Percentiles rank a stretch among this genome's conserved stretches.
These are phyloP conservation scores for Ballota nigra DNA, from an alignment of 257 asterid species.

Conservation along the genomic window DNA sequence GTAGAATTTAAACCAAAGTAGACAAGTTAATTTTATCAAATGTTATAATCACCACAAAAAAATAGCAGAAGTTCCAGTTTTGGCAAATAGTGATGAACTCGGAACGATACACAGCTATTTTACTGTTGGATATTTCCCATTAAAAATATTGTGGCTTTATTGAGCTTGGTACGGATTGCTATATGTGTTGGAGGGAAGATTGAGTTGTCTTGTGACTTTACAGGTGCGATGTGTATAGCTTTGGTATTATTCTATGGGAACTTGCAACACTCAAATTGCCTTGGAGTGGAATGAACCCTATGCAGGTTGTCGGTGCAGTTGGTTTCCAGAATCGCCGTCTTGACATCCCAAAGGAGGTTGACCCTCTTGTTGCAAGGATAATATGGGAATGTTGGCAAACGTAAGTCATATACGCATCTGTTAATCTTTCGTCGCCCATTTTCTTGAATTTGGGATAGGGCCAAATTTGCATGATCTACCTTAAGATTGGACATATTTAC, in stretches of 20 bases:
- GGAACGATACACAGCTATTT: background rate
- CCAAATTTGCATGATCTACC: background rate
- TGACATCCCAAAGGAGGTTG: slow-evolving; percentile 95
- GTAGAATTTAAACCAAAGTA: background rate
- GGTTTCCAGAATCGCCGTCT: slow-evolving; percentile 97
- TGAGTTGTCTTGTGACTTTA: slow-evolving; percentile 11
- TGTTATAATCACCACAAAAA: background rate
- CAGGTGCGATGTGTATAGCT: slow-evolving; percentile 98
- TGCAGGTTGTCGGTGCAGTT: slow-evolving; percentile 99
- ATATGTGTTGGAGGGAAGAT: background rate
- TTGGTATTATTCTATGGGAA: slow-evolving; percentile 97
- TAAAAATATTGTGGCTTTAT: background rate
- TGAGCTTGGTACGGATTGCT: background rate
- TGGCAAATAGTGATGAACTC: background rate
- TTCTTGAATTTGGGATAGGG: background rate
- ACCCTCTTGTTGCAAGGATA: slow-evolving; percentile 88
- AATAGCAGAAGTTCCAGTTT: slow-evolving; percentile 1
- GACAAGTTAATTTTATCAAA: background rate
- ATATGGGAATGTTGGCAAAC: slow-evolving; percentile 99
- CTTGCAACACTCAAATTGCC: slow-evolving; percentile 92
- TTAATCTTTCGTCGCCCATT: background rate
- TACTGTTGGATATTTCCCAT: background rate
- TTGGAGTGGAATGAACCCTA: slow-evolving; percentile 99
- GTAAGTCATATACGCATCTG: slow-evolving; percentile 39
- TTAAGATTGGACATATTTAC: background rate